These are phyloP conservation scores for Priceomyces haplophilus DNA, from an alignment of 805 yeast species.

Conservation along the genomic window DNA sequence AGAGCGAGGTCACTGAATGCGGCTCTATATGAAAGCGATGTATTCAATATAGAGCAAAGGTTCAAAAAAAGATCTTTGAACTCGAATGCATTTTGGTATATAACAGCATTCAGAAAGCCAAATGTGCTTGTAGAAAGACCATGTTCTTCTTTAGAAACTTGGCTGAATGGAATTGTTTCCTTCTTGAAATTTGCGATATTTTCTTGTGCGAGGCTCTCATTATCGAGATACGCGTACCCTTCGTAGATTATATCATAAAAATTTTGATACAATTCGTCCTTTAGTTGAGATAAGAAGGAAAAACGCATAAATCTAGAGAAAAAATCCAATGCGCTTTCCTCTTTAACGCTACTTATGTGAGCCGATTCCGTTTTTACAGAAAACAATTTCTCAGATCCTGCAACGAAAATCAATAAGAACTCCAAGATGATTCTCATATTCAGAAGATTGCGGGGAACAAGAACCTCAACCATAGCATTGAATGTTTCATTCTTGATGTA, in stretches of 20 bases:
- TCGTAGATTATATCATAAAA: slow-evolving; percentile 1
- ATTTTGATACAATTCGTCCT: slow-evolving; percentile 44
- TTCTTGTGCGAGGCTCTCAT: slow-evolving; percentile 3
- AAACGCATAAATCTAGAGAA: slow-evolving; percentile 62
- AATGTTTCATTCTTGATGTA: slow-evolving; percentile 61
- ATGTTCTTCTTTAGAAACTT: not conserved
- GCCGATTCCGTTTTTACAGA: slow-evolving; percentile 13
- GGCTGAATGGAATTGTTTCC: slow-evolving; percentile 2
- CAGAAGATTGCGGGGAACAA: slow-evolving; percentile 68
- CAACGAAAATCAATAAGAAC: slow-evolving; percentile 64
- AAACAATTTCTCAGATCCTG: slow-evolving; percentile 47
- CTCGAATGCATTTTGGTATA: slow-evolving; percentile 43
- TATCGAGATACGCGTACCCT: slow-evolving; percentile 1
- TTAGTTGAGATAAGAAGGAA: slow-evolving; percentile 63
- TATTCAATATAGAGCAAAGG: slow-evolving; percentile 53
- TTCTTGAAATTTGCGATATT: slow-evolving; percentile 1
- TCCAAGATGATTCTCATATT: slow-evolving; percentile 80
- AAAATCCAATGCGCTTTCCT: slow-evolving; percentile 36
- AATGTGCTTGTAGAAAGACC: not conserved
- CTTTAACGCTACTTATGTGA: slow-evolving; percentile 5
- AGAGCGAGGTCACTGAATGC: slow-evolving; percentile 50
- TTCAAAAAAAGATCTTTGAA: slow-evolving; percentile 47
- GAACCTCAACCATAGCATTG: slow-evolving; percentile 54
- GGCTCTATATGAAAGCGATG: slow-evolving; percentile 55
- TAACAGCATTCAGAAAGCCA: slow-evolving; percentile 8